Evolutionary conservation across 1,139 yeast genomes (phyloP), one percentile per base, ranked within the genome.

Genomic region (Barnettozyma hawaiiensis): DNA sequence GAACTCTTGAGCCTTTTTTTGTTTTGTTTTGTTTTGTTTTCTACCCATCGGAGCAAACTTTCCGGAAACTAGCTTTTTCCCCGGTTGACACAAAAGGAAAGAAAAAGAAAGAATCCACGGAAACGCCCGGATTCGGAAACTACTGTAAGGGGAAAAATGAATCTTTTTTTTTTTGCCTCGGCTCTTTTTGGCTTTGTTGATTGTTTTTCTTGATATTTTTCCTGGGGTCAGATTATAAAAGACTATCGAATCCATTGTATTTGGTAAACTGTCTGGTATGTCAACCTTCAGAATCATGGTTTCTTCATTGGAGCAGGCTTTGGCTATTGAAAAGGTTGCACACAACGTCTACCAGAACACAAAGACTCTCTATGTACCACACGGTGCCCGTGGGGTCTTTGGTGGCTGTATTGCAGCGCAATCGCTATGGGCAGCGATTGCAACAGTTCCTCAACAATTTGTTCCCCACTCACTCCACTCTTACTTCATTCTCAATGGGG

Each of bases 361-460:
- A 0, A 62, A 65, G 7, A 57, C 56, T 23, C 53, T 67, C 7
- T 63, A 61, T 47, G 66, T 73, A 7, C 78, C 79, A 3, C 63
- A 66, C 3, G 75, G 76, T 1, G 86, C 86, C 2, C 65, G 85
- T 35, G 92, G 90, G 1, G 78, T 84, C 2, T 85, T 82, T 64
- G 95, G 95, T 1, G 95, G 95, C 3, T 78, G 83, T 32, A 70
- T 81, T 43, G 79, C 84, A 35, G 85, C 87, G 1, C 95, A 85
- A 58, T 67, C 90, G 1, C 62, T 84, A 8, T 62, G 76, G 48
- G 90, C 89, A 2, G 84, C 85, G 2, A 66, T 80, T 31, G 73
- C 66, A 37, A 70, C 76, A 1, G 65, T 65, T 6, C 66, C 67
- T 2, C 60, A 53, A 3, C 52, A 59, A 1, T 75, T 72, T 59